phyloP scores from a whole-genome alignment of 805 yeast genomes.

The Candida piceae region DNA sequence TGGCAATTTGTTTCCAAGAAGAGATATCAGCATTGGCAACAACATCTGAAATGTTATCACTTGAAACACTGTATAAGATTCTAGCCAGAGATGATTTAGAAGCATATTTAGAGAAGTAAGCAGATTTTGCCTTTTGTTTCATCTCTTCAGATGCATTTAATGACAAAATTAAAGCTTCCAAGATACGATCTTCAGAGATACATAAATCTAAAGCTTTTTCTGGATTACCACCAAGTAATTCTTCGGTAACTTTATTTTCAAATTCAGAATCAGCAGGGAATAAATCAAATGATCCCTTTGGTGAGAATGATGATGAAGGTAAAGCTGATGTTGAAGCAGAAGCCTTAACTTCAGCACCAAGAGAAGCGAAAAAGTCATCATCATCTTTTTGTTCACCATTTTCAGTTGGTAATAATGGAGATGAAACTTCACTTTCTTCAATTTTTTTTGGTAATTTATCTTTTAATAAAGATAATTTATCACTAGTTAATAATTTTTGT shows the following conservation, averaged over 20 bases:
- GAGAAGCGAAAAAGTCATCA: constrained; percentile 33
- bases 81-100: constrained; percentile 58
- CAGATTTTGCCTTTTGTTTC: constrained; percentile 63
- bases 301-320: constrained; percentile 29
- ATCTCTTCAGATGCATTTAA: constrained; percentile 57
- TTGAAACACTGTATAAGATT: constrained; percentile 60
- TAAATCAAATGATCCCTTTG: constrained; percentile 50
- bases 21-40: constrained; percentile 71
- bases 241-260: constrained; percentile 43
- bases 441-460: constrained; percentile 22
- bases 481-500: constrained; percentile 44
- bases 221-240: constrained; percentile 57
- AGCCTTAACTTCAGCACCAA: constrained; percentile 17
- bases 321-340: constrained; percentile 2
- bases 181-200: constrained; percentile 53
- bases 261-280: constrained; percentile 28
- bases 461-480: constrained; percentile 46
- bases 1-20: constrained; percentile 82
- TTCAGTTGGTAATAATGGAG: constrained; percentile 15
- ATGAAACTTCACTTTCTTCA: constrained; percentile 6
- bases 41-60: constrained; percentile 54
- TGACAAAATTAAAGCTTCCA: constrained; percentile 82
- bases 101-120: constrained; percentile 60
- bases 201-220: constrained; percentile 65
- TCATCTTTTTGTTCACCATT: constrained; percentile 14